Conservation (phyloP, 495 filamentous ascomycete genomes). For the Evernia prunastri region DNA sequence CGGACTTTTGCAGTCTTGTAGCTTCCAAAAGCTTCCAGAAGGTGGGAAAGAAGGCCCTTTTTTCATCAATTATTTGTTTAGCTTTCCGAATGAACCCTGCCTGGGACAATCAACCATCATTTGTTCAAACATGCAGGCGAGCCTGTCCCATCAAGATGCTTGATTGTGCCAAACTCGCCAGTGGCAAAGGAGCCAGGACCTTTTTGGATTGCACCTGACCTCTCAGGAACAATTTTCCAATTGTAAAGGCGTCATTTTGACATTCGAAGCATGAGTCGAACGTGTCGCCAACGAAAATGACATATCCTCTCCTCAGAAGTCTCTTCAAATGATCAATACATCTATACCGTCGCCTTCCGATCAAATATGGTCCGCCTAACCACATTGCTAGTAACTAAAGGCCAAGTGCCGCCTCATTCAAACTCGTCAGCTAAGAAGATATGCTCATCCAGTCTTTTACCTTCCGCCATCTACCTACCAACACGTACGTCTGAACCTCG, state of each 20-base stretch:
- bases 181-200: background rate
- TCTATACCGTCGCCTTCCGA: background rate
- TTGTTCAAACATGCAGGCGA: background rate
- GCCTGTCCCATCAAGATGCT: background rate
- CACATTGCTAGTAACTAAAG: background rate
- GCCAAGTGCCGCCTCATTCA: background rate
- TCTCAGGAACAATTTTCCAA: background rate
- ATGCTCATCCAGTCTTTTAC: background rate
- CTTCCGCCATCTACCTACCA: background rate
- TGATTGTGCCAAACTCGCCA: background rate
- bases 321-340: background rate
- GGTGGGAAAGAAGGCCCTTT: background rate
- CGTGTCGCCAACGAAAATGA: background rate
- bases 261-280: background rate
- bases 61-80: slow-evolving; percentile 2
- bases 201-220: background rate
- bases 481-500: background rate
- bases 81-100: background rate
- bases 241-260: background rate
- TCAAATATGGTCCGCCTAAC: background rate
- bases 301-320: background rate
- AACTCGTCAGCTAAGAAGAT: background rate
- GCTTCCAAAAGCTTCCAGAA: background rate
- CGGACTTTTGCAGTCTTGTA: background rate
- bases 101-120: background rate